Conservation (phyloP, 2,329 filamentous ascomycete genomes). For the Elsinoe necatrix region DNA sequence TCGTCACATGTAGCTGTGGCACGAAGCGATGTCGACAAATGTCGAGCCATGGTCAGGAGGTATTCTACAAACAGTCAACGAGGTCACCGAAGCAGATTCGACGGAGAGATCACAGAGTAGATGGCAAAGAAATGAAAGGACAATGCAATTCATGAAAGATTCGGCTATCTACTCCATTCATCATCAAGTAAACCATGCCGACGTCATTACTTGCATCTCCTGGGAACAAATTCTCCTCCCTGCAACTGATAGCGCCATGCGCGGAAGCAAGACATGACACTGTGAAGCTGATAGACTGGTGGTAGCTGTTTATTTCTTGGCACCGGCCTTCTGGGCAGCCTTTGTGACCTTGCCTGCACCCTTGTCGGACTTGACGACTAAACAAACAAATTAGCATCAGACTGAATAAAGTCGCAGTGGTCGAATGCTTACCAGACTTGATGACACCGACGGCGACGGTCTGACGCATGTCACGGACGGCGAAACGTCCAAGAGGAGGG, state of each 20-base stretch:
- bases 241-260: constrained; percentile 5
- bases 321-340: constrained; percentile 30
- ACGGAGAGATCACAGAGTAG: too few relatives aligned
- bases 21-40: too few relatives aligned
- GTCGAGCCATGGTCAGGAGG: too few relatives aligned
- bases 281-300: neutral
- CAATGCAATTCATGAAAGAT: constrained; percentile 5
- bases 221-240: neutral
- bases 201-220: neutral
- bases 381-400: constrained; percentile 15
- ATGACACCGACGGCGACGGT: constrained; percentile 92
- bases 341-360: constrained; percentile 45
- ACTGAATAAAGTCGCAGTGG: constrained; percentile 21
- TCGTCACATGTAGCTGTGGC: too few relatives aligned
- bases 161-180: constrained; percentile 6
- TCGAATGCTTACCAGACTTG: constrained; percentile 70
- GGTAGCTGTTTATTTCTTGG: constrained; percentile 30
- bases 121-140: too few relatives aligned
- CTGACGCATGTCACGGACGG: constrained; percentile 92
- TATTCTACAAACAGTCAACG: too few relatives aligned
- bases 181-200: constrained; percentile 9
- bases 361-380: constrained; percentile 40
- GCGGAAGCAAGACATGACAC: neutral
- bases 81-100: too few relatives aligned
- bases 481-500: constrained; percentile 98